A percentile compares a stretch with the other conserved stretches of the same genome.
These are phyloP conservation scores for Amanita molliuscula DNA, from an alignment of 768 basidiomycete species.

Conservation along the genomic window DNA sequence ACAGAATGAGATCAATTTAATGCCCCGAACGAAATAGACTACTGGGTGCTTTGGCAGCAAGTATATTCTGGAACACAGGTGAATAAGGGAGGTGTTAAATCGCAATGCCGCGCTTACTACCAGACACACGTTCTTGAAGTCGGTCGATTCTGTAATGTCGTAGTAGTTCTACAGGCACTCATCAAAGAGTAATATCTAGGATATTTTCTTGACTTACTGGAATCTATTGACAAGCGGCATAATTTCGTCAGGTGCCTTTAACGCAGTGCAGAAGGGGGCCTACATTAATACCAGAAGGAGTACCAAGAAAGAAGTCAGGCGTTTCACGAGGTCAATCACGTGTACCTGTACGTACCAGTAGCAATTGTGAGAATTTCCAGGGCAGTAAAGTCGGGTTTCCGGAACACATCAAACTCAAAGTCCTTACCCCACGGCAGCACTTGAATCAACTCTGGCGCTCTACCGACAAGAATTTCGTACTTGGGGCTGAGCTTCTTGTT, in stretches of 20 bases:
- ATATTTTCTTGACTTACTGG: slow-evolving; percentile 32
- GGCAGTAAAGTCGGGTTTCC: slow-evolving; percentile 83
- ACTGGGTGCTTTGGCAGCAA: slow-evolving; percentile 84
- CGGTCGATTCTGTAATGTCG: slow-evolving; percentile 67
- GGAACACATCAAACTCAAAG: slow-evolving; percentile 64
- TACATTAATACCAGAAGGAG: slow-evolving; percentile 81
- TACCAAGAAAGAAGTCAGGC: slow-evolving; percentile 33
- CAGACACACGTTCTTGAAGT: slow-evolving; percentile 86
- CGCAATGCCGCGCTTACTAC: slow-evolving; percentile 35
- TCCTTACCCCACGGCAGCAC: slow-evolving; percentile 72
- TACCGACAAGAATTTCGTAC: slow-evolving; percentile 66
- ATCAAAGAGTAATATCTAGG: not conserved
- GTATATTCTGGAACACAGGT: slow-evolving; percentile 47
- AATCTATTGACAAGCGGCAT: slow-evolving; percentile 31
- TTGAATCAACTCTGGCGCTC: slow-evolving; percentile 73
- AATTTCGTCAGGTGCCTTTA: not conserved
- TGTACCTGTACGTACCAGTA: slow-evolving; percentile 68
- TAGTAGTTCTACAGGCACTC: slow-evolving; percentile 54
- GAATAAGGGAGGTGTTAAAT: not conserved
- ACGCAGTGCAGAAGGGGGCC: slow-evolving; percentile 12
- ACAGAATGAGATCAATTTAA: not conserved
- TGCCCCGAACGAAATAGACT: slow-evolving; percentile 12
- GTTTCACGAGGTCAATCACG: not conserved
- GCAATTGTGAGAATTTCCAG: slow-evolving; percentile 77
- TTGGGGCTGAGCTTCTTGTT: slow-evolving; percentile 77